phyloP scores from a whole-genome alignment of 768 basidiomycete species.

The Roridomyces roridus region DNA sequence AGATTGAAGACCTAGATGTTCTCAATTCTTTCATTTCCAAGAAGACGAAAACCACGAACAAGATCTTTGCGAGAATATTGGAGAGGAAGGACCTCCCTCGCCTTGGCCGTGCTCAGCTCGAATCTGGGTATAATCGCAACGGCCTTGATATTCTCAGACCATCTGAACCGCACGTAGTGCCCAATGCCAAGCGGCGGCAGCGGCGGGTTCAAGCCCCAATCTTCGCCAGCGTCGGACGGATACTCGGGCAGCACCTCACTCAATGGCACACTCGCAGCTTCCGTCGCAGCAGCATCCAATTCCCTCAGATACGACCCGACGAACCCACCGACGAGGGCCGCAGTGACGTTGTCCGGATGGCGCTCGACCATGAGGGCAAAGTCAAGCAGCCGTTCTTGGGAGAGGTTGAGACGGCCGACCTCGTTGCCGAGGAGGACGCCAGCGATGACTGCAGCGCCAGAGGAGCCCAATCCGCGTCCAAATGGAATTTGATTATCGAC shows the following conservation, averaged over 20 bases:
- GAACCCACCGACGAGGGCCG: conserved; percentile 95
- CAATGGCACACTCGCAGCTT: conserved; percentile 89
- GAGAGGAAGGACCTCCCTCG: conserved; percentile 85
- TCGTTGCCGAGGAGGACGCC: conserved; percentile 90
- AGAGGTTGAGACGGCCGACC: conserved; percentile 77
- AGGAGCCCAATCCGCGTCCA: conserved; percentile 95
- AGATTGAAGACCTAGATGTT: conserved; percentile 89
- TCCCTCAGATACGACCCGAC: conserved; percentile 95
- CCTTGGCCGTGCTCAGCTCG: conserved; percentile 95
- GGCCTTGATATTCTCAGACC: conserved; percentile 86
- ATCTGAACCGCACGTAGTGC: conserved; percentile 89
- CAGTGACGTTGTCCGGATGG: conserved; percentile 99
- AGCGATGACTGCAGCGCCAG: conserved; percentile 98
- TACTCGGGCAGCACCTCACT: conserved; percentile 97
- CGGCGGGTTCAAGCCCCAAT: conserved; percentile 91
- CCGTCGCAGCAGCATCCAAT: conserved; percentile 79
- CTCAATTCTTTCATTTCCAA: conserved; percentile 2
- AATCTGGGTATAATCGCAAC: conserved; percentile 95
- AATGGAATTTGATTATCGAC: conserved; percentile 95
- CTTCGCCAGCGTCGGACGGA: conserved; percentile 88
- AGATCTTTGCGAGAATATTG: conserved; percentile 90
- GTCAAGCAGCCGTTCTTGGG: conserved; percentile 81
- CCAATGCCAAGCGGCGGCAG: conserved; percentile 90
- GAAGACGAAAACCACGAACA: conserved; percentile 53
- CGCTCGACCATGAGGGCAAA: conserved; percentile 99